These are phyloP conservation scores for Daldinia eschscholtzii DNA, from an alignment of 2,329 filamentous ascomycete species.

Conservation along the genomic window DNA sequence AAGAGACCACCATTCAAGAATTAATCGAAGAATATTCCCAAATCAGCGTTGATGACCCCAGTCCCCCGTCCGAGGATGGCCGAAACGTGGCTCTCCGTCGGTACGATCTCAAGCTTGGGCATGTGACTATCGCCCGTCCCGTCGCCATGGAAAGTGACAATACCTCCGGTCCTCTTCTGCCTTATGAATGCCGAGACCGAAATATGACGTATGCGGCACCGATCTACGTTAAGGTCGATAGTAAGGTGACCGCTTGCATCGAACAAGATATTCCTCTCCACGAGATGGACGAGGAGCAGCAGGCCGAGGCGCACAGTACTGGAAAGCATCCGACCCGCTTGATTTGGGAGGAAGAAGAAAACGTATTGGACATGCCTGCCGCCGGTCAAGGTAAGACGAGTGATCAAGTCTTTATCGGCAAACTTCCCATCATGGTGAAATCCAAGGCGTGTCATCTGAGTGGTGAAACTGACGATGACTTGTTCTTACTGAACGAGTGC, in stretches of 20 bases:
- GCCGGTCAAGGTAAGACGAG: conserved; percentile 67
- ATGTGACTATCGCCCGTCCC: conserved; percentile 87
- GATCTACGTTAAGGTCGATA: conserved; percentile 88
- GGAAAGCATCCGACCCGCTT: conserved; percentile 70
- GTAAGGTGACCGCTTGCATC: conserved; percentile 84
- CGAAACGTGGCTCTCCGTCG: conserved; percentile 87
- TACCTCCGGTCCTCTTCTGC: conserved; percentile 84
- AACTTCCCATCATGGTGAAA: conserved; percentile 97
- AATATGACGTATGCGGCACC: conserved; percentile 96
- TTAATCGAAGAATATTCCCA: conserved; percentile 92
- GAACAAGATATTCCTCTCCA: conserved; percentile 76
- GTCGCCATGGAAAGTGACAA: conserved; percentile 95
- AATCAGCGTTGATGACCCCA: conserved; percentile 93
- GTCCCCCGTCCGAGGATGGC: conserved; percentile 78
- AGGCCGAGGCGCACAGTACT: conserved; percentile 66
- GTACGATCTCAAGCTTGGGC: conserved; percentile 95
- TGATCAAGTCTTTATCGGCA: conserved; percentile 89
- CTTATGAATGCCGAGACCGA: conserved; percentile 94
- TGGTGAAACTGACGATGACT: conserved; percentile 83
- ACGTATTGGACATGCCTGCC: conserved; percentile 61
- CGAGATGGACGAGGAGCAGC: conserved; percentile 76
- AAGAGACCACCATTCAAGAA: conserved; percentile 92
- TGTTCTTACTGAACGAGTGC: conserved; percentile 95
- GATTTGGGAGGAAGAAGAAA: conserved; percentile 72
- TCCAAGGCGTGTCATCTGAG: conserved; percentile 94